phyloP scores from a whole-genome alignment of 768 basidiomycete species.

The Suillus cothurnatus region DNA sequence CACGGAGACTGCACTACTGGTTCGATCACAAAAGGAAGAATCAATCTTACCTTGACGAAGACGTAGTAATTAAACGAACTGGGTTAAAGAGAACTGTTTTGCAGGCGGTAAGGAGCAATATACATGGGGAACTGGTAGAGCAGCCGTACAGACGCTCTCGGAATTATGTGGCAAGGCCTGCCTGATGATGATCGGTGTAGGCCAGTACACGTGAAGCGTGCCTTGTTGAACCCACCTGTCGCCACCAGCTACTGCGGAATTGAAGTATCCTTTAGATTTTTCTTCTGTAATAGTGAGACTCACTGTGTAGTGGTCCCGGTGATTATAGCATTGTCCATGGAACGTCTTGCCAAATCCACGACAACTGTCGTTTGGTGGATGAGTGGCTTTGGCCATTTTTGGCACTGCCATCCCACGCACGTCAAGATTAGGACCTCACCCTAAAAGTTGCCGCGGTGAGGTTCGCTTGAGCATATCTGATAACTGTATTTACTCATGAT shows the following conservation, averaged over 20 bases:
- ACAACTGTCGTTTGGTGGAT: not conserved
- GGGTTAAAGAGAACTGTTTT: too few species aligned
- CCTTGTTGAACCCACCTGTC: not conserved
- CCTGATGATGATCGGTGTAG: not conserved
- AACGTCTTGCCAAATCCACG: not conserved
- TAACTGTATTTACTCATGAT: not conserved
- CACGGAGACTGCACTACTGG: slow-evolving; percentile 54
- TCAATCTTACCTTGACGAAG: too few species aligned
- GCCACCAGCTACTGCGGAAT: not conserved
- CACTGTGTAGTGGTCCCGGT: not conserved
- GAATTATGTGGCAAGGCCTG: too few species aligned
- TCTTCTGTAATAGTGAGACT: not conserved
- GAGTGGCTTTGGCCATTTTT: not conserved
- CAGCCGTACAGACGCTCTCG: too few species aligned
- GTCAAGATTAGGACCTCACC: not conserved
- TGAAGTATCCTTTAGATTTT: not conserved
- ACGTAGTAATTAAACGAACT: too few species aligned
- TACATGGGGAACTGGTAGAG: too few species aligned
- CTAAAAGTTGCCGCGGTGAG: not conserved
- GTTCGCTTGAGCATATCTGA: not conserved
- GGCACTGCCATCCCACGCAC: not conserved
- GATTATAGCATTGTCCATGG: not conserved
- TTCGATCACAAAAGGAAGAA: not conserved
- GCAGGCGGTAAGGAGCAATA: too few species aligned
- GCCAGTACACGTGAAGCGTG: not conserved